phyloP scores from a whole-genome alignment of 345 rosid species.

The Stellera chamaejasme region DNA sequence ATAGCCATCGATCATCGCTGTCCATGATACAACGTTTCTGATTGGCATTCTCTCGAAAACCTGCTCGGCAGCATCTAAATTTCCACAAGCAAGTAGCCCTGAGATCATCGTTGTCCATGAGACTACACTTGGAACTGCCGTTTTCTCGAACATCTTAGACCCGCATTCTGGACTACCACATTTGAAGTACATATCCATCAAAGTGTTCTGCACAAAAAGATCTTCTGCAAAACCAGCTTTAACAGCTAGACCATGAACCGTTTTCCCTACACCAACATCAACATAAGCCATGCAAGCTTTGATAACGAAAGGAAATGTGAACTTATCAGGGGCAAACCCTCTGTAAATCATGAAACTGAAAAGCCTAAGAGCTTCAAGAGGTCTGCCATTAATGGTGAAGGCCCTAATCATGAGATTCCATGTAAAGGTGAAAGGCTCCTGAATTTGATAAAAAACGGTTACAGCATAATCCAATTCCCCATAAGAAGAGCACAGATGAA shows the following conservation, averaged over 20 bases:
- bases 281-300: slow-evolving; percentile 45
- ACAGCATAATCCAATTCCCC: slow-evolving; percentile 41
- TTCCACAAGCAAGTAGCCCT: slow-evolving; percentile 46
- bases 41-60: slow-evolving; percentile 18
- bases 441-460: slow-evolving; percentile 37
- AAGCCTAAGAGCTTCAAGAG: slow-evolving; percentile 45
- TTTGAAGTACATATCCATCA: slow-evolving; percentile 62
- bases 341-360: slow-evolving; percentile 46
- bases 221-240: slow-evolving; percentile 46
- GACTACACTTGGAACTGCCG: slow-evolving; percentile 43
- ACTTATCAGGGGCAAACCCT: slow-evolving; percentile 49
- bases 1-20: slow-evolving; percentile 26
- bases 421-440: slow-evolving; percentile 35
- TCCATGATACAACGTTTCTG: slow-evolving; percentile 26
- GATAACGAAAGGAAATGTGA: slow-evolving; percentile 64
- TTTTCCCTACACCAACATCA: slow-evolving; percentile 28
- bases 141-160: slow-evolving; percentile 42
- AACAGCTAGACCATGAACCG: slow-evolving; percentile 54
- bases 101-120: slow-evolving; percentile 66
- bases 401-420: slow-evolving; percentile 73
- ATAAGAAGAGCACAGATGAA: slow-evolving; percentile 35
- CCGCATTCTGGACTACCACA: slow-evolving; percentile 35
- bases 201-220: slow-evolving; percentile 42
- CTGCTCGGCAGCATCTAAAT: slow-evolving; percentile 21
- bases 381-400: slow-evolving; percentile 25